phyloP scores from a whole-genome alignment of 495 filamentous ascomycete species.

The Chaetomidium leptoderma region DNA sequence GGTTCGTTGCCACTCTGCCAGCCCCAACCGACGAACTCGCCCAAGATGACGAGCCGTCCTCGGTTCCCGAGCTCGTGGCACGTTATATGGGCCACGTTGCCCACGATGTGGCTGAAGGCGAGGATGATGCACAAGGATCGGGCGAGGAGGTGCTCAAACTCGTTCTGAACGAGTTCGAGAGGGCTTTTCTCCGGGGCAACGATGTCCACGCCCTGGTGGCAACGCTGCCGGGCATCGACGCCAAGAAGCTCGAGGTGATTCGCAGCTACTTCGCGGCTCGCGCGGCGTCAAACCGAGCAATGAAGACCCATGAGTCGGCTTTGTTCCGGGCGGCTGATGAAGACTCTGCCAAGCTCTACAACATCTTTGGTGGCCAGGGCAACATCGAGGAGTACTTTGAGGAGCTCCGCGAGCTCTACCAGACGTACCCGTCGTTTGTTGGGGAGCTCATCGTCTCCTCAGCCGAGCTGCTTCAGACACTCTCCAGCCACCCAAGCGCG shows the following conservation, averaged over 20 bases:
- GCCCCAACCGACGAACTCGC: slow-evolving; percentile 92
- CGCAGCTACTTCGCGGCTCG: slow-evolving; percentile 87
- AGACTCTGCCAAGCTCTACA: slow-evolving; percentile 72
- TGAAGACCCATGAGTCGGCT: slow-evolving; percentile 87
- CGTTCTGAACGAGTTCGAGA: slow-evolving; percentile 89
- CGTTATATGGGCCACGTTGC: slow-evolving; percentile 88
- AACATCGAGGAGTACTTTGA: slow-evolving; percentile 99
- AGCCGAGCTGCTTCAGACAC: slow-evolving; percentile 72
- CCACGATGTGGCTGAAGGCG: slow-evolving; percentile 78
- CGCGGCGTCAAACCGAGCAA: slow-evolving; percentile 71
- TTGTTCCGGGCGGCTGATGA: slow-evolving; percentile 84
- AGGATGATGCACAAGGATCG: slow-evolving; percentile 78
- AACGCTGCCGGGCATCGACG: slow-evolving; percentile 75
- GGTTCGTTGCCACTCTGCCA: slow-evolving; percentile 78
- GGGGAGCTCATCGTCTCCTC: slow-evolving; percentile 75
- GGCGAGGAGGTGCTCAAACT: slow-evolving; percentile 86
- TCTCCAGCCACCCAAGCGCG: slow-evolving; percentile 81
- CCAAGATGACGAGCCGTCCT: slow-evolving; percentile 96
- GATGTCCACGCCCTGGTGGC: slow-evolving; percentile 90
- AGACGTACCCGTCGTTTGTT: slow-evolving; percentile 84
- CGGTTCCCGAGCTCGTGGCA: slow-evolving; percentile 81
- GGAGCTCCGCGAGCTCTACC: slow-evolving; percentile 85
- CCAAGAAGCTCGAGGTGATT: slow-evolving; percentile 85
- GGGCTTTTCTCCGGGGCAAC: slow-evolving; percentile 88
- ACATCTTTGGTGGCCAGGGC: slow-evolving; percentile 95